Conservation (phyloP, 73 alveolate species). For the Blepharisma stoltei region DNA sequence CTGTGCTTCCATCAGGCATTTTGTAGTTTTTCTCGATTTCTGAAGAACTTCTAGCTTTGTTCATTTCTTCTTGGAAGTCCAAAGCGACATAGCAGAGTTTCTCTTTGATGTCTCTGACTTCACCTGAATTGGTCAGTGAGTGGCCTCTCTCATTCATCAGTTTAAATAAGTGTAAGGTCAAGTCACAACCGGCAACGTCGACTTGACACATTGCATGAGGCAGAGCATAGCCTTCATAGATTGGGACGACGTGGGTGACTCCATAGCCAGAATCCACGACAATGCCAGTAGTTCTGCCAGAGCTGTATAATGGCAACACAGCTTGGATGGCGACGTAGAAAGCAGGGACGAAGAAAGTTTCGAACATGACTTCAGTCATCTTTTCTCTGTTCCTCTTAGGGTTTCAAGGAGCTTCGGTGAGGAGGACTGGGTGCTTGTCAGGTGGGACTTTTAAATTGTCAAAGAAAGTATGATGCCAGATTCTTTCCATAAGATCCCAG, state of each 20-base stretch:
- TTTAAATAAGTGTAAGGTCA: conserved; percentile 75
- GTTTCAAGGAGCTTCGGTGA: conserved; percentile 70
- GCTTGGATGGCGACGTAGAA: conserved; percentile 94
- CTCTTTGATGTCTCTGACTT: conserved; percentile 93
- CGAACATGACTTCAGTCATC: conserved; percentile 85
- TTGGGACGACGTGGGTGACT: conserved; percentile 96
- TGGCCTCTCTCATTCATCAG: conserved; percentile 82
- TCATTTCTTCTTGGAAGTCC: conserved; percentile 74
- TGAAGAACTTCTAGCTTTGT: conserved; percentile 55
- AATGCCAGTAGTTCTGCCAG: conserved; percentile 95
- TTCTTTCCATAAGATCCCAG: conserved; percentile 95
- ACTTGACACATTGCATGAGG: conserved; percentile 87
- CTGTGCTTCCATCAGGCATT: conserved; percentile 86
- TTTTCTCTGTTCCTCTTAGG: conserved; percentile 69
- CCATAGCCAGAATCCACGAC: conserved; percentile 99
- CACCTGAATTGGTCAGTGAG: conserved; percentile 80
- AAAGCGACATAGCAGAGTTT: conserved; percentile 84
- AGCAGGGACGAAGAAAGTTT: conserved; percentile 95
- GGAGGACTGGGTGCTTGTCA: conserved; percentile 67
- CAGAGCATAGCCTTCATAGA: conserved; percentile 93
- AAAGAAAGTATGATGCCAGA: conserved; percentile 61
- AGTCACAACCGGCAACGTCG: conserved; percentile 91
- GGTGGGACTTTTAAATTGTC: conserved; percentile 77
- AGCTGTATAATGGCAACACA: conserved; percentile 88
- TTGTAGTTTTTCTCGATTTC: conserved; percentile 60